Evolutionary conservation across 805 yeast genomes (phyloP).

Genomic region (Zygosaccharomyces lentus): DNA sequence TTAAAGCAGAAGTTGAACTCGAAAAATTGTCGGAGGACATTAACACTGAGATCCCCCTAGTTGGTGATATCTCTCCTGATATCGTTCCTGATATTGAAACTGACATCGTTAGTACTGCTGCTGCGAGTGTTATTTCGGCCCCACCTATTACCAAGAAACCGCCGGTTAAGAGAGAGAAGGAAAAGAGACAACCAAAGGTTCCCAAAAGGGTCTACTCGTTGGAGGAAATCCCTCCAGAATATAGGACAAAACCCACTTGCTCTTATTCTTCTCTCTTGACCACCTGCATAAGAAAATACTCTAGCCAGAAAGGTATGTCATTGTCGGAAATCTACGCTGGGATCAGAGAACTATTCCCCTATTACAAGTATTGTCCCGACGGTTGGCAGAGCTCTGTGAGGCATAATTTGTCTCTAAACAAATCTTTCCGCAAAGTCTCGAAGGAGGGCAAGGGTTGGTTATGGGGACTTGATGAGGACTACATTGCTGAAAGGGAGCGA

Average conservation of each 20-base stretch:
- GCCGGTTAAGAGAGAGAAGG: conserved; percentile 40
- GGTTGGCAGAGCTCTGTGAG: conserved; percentile 97
- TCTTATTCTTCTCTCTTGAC: conserved; percentile 80
- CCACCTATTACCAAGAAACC: conserved; percentile 40
- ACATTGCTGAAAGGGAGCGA: conserved; percentile 75
- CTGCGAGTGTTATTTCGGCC: conserved; percentile 14
- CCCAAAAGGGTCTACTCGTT: conserved; percentile 62
- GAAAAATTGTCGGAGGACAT: conserved; percentile 9
- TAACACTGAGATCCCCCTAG: conserved; percentile 7
- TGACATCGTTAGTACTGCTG: conserved; percentile 8
- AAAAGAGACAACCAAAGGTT: conserved; percentile 47
- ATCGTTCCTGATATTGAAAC: conserved; percentile 29
- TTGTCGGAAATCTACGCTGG: conserved; percentile 81
- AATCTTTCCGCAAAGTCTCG: conserved; percentile 74
- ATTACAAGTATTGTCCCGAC: conserved; percentile 87
- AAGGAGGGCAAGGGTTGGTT: conserved; percentile 93
- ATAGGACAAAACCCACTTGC: conserved; percentile 74
- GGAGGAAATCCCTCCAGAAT: conserved; percentile 87
- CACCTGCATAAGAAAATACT: conserved; percentile 64
- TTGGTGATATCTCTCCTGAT: conserved; percentile 25
- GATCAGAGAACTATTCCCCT: conserved; percentile 84
- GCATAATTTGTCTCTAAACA: conserved; percentile 82
- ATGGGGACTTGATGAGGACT: conserved; percentile 88
- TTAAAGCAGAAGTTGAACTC: conserved; percentile 14
- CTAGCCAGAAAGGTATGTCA: conserved; percentile 70